These are phyloP conservation scores for Diphasiastrum complanatum DNA, from an alignment of 83 land plant species.

Conservation along the genomic window DNA sequence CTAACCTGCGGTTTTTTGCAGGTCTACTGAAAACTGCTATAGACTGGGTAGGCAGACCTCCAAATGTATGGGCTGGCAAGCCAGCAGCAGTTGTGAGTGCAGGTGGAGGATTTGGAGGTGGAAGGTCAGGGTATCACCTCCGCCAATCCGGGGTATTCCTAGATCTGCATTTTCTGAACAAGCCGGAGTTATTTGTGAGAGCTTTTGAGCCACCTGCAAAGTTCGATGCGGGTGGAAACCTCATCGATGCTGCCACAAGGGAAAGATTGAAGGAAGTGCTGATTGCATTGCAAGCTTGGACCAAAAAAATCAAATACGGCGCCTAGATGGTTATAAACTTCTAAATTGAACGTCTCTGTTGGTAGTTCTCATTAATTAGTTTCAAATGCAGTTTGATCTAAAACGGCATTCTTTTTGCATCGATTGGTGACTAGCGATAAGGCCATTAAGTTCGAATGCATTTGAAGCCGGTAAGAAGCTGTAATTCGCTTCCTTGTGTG, in stretches of 20 bases:
- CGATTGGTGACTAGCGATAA: no score
- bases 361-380: no score
- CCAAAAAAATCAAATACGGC: constrained; percentile 36
- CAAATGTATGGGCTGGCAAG: constrained; percentile 71
- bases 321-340: no score
- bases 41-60: constrained; percentile 74
- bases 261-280: constrained; percentile 40
- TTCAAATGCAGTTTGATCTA: no score
- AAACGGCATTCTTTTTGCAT: no score
- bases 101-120: constrained; percentile 58
- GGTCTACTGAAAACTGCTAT: constrained; percentile 67
- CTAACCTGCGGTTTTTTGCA: no score
- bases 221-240: constrained; percentile 55
- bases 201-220: constrained; percentile 55
- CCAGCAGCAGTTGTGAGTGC: constrained; percentile 64
- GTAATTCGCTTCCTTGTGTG: no score
- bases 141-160: constrained; percentile 65
- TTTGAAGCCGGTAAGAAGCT: no score
- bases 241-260: constrained; percentile 35
- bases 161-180: constrained; percentile 75
- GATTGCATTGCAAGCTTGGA: constrained; percentile 38
- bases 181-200: constrained; percentile 50
- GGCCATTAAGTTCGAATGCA: no score
- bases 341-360: no score
- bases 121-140: constrained; percentile 51